phyloP scores from a whole-genome alignment of 805 yeast genomes.

The Starmerella vitae region DNA sequence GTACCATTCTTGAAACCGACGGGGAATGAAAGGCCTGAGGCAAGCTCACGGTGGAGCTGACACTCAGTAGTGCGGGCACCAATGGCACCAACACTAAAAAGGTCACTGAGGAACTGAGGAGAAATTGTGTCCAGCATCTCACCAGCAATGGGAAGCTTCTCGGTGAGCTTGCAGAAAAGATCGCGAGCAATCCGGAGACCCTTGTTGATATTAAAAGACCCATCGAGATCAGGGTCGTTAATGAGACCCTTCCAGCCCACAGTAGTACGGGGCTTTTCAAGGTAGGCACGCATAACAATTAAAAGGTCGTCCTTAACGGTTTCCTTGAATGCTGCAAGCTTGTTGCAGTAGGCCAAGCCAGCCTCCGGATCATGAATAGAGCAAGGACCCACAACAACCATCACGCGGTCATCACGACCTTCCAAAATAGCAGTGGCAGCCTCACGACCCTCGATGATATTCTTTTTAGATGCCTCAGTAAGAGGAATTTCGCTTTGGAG shows the following conservation, averaged over 20 bases:
- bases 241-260: conserved; percentile 99
- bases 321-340: conserved; percentile 45
- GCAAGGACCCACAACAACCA: conserved; percentile 92
- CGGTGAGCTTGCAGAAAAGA: conserved; percentile 71
- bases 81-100: conserved; percentile 92
- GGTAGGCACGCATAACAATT: conserved; percentile 92
- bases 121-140: conserved; percentile 97
- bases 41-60: conserved; percentile 91
- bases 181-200: conserved; percentile 83
- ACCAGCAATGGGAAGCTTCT: conserved; percentile 78
- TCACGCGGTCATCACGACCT: conserved; percentile 75
- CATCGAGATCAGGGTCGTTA: conserved; percentile 93
- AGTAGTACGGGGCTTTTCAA: conserved; percentile 96
- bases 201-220: conserved; percentile 84
- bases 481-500: conserved; percentile 76
- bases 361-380: conserved; percentile 90
- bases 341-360: conserved; percentile 74
- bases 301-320: conserved; percentile 60
- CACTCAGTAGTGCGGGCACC: conserved; percentile 99
- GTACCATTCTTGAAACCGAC: conserved; percentile 98
- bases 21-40: conserved; percentile 94
- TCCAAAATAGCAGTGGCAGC: conserved; percentile 57
- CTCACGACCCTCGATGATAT: conserved; percentile 62
- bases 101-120: conserved; percentile 87
- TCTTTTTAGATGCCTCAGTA: conserved; percentile 42